Conservation (phyloP, 2,329 filamentous ascomycete species). For the Domatiomyces catenatus region DNA sequence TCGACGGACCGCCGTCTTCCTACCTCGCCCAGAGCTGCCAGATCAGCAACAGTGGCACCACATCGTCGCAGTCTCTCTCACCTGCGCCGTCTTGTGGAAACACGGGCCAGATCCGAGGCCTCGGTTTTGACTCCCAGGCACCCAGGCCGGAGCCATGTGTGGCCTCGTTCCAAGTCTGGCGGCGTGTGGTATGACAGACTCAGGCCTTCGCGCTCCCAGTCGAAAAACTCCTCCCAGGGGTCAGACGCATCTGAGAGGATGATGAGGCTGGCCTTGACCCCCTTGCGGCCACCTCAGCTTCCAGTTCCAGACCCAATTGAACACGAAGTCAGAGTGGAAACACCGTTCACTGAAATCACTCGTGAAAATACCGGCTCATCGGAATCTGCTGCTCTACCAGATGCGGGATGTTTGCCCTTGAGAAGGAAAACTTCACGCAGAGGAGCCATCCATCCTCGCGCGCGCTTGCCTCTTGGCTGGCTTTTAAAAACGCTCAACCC, state of each 20-base stretch:
- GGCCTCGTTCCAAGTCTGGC: conserved; percentile 7
- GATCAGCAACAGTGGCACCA: background rate
- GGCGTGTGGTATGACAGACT: conserved; percentile 5
- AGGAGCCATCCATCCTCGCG: background rate
- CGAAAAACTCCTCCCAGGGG: background rate
- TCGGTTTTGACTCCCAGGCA: background rate
- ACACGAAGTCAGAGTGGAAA: conserved; percentile 1
- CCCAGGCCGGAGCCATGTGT: conserved; percentile 1
- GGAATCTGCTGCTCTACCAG: background rate
- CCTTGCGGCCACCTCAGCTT: background rate
- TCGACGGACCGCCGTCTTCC: background rate
- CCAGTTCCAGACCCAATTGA: background rate
- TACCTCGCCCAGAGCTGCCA: background rate
- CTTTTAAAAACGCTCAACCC: background rate
- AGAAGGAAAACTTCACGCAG: background rate
- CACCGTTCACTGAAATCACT: background rate
- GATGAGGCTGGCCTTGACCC: background rate
- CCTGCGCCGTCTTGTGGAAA: background rate
- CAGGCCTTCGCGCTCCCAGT: conserved; percentile 2
- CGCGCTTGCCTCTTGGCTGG: background rate
- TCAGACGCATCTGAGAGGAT: background rate
- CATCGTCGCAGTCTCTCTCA: background rate
- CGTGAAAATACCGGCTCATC: background rate
- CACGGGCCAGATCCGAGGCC: background rate
- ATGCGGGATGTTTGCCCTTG: background rate